Percentiles rank a stretch among this genome's conserved stretches.
Evolutionary conservation across 2,329 filamentous ascomycete species (phyloP).

Genomic region (Neofusicoccum ribis): DNA sequence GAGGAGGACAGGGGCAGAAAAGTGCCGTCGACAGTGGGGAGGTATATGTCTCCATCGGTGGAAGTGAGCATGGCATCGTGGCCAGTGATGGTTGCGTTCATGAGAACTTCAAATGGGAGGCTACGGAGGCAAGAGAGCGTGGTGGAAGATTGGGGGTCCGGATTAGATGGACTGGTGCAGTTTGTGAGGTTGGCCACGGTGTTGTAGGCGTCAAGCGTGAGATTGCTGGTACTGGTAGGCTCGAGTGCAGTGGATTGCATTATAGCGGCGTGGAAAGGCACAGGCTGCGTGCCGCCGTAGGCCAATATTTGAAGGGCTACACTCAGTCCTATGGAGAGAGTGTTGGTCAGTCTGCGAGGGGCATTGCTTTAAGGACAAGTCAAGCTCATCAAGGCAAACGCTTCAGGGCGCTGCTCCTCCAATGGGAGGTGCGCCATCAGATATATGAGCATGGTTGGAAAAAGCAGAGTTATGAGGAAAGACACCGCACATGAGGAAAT

Average conservation of each 20-base stretch:
- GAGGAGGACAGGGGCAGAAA: conserved; percentile 51
- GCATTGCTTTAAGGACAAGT: too few species aligned
- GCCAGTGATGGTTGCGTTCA: conserved; percentile 47
- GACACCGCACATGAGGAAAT: too few species aligned
- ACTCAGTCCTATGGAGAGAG: conserved; percentile 23
- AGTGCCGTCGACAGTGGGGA: conserved; percentile 53
- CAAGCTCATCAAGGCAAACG: too few species aligned
- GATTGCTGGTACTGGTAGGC: conserved; percentile 49
- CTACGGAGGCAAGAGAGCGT: conserved; percentile 51
- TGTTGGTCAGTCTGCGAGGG: too few species aligned
- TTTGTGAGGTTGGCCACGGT: conserved; percentile 53
- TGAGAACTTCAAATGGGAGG: conserved; percentile 45
- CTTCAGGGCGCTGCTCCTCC: too few species aligned
- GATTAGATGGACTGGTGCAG: conserved; percentile 36
- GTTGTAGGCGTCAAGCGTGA: conserved; percentile 50
- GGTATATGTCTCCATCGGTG: conserved; percentile 52
- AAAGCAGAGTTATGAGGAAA: too few species aligned
- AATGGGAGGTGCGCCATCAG: too few species aligned
- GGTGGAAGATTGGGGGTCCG: conserved; percentile 38
- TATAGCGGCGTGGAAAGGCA: conserved; percentile 35
- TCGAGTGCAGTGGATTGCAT: conserved; percentile 52
- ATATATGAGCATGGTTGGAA: too few species aligned
- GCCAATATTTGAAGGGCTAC: conserved; percentile 37
- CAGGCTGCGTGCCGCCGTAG: conserved; percentile 31
- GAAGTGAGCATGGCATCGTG: conserved; percentile 39